A percentile compares a stretch with the other conserved stretches of the same genome.
Evolutionary conservation across 164 flowering plant species (phyloP).

Genomic region (Euptelea pleiosperma): DNA sequence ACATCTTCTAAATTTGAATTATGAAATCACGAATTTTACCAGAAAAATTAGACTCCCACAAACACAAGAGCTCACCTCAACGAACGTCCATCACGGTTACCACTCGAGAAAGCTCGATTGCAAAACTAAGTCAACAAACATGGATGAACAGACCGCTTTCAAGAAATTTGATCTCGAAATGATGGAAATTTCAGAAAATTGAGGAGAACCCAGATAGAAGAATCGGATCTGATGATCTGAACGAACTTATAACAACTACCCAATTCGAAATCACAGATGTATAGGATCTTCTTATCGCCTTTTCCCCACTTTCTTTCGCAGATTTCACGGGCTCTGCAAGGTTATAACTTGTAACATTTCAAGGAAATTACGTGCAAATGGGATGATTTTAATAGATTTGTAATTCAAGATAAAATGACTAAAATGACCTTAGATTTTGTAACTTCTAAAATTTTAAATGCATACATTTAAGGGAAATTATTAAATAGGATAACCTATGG

Average conservation of each 20-base stretch:
- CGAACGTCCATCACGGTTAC: neutral
- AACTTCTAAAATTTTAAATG: no score
- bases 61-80: conserved; percentile 12
- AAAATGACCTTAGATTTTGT: no score
- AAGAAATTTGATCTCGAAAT: neutral
- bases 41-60: neutral
- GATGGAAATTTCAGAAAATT: neutral
- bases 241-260: neutral
- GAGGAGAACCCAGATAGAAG: neutral
- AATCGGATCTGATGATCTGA: neutral
- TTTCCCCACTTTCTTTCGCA: no score
- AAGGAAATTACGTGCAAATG: no score
- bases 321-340: no score
- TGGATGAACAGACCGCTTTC: neutral
- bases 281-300: neutral
- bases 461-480: no score
- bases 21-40: neutral
- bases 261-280: neutral
- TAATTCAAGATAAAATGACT: no score
- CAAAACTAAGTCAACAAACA: neutral
- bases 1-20: neutral
- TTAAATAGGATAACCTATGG: no score
- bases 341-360: no score
- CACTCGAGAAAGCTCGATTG: neutral
- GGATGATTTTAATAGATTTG: no score